Evolutionary conservation across 257 asterid species (phyloP).

Genomic region (Nyctanthes arbortristis): DNA sequence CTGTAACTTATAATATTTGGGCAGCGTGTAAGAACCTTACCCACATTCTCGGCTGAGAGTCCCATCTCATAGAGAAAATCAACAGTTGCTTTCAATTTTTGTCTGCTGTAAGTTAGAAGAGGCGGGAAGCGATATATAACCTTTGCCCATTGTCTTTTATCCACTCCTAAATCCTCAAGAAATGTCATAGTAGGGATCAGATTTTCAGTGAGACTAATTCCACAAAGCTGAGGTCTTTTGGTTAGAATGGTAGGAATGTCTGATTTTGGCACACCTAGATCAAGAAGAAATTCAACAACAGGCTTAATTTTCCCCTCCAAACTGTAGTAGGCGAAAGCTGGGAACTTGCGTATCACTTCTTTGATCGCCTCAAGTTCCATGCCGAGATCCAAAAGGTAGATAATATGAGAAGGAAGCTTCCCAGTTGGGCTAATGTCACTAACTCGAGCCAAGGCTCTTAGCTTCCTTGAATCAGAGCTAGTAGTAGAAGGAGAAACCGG

Average conservation of each 20-base stretch:
- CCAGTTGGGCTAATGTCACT: conserved; percentile 57
- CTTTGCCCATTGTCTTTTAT: conserved; percentile 87
- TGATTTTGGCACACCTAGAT: conserved; percentile 65
- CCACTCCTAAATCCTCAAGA: conserved; percentile 84
- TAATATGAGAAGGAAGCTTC: conserved; percentile 73
- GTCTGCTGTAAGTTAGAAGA: conserved; percentile 87
- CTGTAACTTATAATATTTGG: conserved; percentile 87
- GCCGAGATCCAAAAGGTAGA: conserved; percentile 84
- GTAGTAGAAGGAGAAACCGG: conserved; percentile 45
- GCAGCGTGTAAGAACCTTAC: conserved; percentile 81
- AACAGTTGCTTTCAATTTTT: conserved; percentile 62
- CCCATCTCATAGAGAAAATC: conserved; percentile 90
- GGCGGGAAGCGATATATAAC: conserved; percentile 91
- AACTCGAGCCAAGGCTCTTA: conserved; percentile 81
- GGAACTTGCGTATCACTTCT: conserved; percentile 77
- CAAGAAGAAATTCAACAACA: conserved; percentile 79
- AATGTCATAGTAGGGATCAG: conserved; percentile 87
- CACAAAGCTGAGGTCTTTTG: conserved; percentile 95
- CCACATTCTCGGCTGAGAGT: conserved; percentile 71
- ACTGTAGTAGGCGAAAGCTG: conserved; percentile 91
- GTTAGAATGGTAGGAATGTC: conserved; percentile 69
- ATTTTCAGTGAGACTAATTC: conserved; percentile 85
- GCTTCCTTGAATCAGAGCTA: conserved; percentile 49
- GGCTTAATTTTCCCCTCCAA: conserved; percentile 92
- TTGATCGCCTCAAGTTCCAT: conserved; percentile 72